Evolutionary conservation across 2,329 filamentous ascomycete genomes (phyloP).

Genomic region (Trichoderma sp.): DNA sequence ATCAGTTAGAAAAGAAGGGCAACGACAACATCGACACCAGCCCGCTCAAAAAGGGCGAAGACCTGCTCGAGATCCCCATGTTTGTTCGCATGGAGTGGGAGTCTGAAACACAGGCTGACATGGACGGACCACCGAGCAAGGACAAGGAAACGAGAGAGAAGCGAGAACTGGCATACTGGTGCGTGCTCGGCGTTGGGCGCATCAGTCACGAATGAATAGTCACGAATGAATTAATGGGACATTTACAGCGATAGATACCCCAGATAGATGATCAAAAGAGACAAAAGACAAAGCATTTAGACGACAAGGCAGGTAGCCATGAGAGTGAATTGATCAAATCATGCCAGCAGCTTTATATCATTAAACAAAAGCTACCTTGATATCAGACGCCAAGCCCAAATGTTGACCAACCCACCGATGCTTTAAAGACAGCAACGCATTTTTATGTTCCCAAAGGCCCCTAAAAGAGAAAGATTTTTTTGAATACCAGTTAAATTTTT

Average conservation of each 20-base stretch:
- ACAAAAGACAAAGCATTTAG: constrained; percentile 17
- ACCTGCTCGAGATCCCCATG: constrained; percentile 82
- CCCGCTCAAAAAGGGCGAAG: constrained; percentile 57
- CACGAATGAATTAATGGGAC: constrained; percentile 35
- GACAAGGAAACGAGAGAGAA: constrained; percentile 68
- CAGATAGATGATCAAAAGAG: constrained; percentile 25
- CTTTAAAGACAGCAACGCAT: constrained; percentile 33
- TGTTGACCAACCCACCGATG: constrained; percentile 40
- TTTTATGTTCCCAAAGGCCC: constrained; percentile 17
- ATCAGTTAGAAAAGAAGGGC: constrained; percentile 33
- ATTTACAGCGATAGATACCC: constrained; percentile 41
- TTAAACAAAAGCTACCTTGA: constrained; percentile 46
- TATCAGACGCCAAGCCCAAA: constrained; percentile 49
- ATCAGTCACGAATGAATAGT: constrained; percentile 54
- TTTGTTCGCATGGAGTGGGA: constrained; percentile 94
- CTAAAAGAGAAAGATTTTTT: background rate
- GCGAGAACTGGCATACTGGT: constrained; percentile 93
- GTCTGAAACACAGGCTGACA: constrained; percentile 63
- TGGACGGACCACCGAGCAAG: constrained; percentile 50
- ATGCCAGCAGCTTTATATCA: constrained; percentile 42
- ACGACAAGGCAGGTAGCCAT: constrained; percentile 24
- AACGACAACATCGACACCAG: constrained; percentile 41
- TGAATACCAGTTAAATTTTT: background rate
- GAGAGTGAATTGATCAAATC: constrained; percentile 34
- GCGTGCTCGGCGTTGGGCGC: constrained; percentile 81